Percentiles rank a stretch among this genome's conserved stretches.
Evolutionary conservation across 2,329 filamentous ascomycete species (phyloP).

Genomic region (Daldinia sp.): DNA sequence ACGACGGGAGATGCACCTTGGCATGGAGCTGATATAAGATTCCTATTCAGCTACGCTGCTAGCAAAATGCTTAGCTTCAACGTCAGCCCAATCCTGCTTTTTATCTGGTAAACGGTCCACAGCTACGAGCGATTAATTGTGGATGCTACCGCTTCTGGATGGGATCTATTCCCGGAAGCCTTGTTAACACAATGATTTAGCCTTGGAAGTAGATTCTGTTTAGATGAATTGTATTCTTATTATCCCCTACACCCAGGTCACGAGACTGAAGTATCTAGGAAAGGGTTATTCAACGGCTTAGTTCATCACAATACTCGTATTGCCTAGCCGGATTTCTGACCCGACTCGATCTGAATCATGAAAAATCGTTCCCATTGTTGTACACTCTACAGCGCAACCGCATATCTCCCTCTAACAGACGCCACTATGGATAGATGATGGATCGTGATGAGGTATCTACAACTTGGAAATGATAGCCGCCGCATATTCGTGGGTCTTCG

Average conservation of each 20-base stretch:
- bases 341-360: constrained; percentile 30
- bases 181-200: neutral
- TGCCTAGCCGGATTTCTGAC: neutral
- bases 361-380: constrained; percentile 41
- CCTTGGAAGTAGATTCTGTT: neutral
- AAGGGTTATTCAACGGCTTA: constrained; percentile 1
- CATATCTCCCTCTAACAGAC: constrained; percentile 34
- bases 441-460: constrained; percentile 51
- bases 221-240: neutral
- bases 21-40: neutral
- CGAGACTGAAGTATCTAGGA: neutral
- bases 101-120: neutral
- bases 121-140: neutral
- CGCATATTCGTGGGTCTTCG: constrained; percentile 95
- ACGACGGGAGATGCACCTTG: neutral
- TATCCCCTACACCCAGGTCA: neutral
- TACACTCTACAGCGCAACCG: constrained; percentile 43
- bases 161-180: neutral
- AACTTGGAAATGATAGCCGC: constrained; percentile 82
- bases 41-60: neutral
- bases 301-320: constrained; percentile 14
- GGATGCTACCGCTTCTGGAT: neutral
- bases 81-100: too few relatives aligned
- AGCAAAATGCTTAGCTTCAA: neutral
- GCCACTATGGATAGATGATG: constrained; percentile 38